phyloP scores from a whole-genome alignment of 192 early-diverging fungal genomes.

The Globomyces pollinis-pini region DNA sequence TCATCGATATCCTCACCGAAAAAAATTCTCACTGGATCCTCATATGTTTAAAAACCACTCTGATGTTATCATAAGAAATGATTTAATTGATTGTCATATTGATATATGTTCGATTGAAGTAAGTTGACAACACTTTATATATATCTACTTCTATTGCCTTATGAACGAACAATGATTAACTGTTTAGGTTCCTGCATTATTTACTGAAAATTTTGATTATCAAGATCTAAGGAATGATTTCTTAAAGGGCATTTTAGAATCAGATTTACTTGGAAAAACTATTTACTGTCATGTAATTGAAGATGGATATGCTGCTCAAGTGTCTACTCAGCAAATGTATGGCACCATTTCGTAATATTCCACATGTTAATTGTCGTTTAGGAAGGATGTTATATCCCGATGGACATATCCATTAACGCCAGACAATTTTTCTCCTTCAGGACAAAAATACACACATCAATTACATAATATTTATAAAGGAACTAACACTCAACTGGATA shows the following conservation, averaged over 20 bases:
- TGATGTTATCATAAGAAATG: conserved; percentile 76
- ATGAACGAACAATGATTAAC: conserved; percentile 11
- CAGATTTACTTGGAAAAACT: conserved; percentile 76
- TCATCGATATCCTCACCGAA: conserved; percentile 49
- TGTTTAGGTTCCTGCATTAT: conserved; percentile 77
- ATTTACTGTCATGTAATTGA: conserved; percentile 75
- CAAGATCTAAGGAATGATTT: conserved; percentile 86
- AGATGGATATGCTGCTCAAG: conserved; percentile 59
- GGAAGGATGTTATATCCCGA: conserved; percentile 78
- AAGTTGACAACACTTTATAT: conserved; percentile 9
- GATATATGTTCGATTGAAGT: conserved; percentile 89
- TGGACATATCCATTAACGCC: conserved; percentile 95
- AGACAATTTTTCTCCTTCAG: conserved; percentile 68
- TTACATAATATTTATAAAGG: conserved; percentile 85
- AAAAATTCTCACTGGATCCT: conserved; percentile 47
- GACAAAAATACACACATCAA: conserved; percentile 62
- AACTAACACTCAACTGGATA: conserved; percentile 59
- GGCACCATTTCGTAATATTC: conserved; percentile 45
- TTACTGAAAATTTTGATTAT: conserved; percentile 98
- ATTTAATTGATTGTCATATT: conserved; percentile 87
- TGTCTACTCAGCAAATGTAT: conserved; percentile 64
- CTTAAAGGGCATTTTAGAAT: conserved; percentile 79
- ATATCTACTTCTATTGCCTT: neutral
- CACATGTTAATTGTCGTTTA: conserved; percentile 19
- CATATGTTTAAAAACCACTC: conserved; percentile 44